Evolutionary conservation across 805 yeast genomes (phyloP).

Genomic region (Pichia ethanolica): DNA sequence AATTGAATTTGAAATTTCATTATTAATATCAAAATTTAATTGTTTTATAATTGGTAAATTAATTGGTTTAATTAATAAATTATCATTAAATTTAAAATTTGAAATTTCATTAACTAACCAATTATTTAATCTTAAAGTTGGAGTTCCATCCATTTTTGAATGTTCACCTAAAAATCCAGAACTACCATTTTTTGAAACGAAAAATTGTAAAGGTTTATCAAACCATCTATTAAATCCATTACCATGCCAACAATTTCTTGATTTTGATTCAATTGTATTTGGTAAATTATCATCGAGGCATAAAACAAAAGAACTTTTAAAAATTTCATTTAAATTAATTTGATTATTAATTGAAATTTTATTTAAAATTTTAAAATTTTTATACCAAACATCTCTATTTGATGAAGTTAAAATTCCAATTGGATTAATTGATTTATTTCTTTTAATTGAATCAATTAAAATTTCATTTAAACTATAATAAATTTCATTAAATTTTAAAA

Average conservation of each 20-base stretch:
- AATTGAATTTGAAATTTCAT: constrained; percentile 44
- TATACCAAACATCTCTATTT: constrained; percentile 77
- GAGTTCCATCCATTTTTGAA: constrained; percentile 97
- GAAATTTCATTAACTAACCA: constrained; percentile 45
- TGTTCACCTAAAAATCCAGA: constrained; percentile 96
- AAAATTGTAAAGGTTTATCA: constrained; percentile 86
- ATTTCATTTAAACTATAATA: constrained; percentile 55
- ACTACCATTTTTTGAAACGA: constrained; percentile 72
- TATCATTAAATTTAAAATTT: constrained; percentile 12
- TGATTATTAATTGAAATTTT: constrained; percentile 51
- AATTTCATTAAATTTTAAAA: constrained; percentile 40
- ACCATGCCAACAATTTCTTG: constrained; percentile 92
- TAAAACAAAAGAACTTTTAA: constrained; percentile 70
- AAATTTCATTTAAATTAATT: constrained; percentile 57
- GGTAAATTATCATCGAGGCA: constrained; percentile 73
- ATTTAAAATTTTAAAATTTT: constrained; percentile 48
- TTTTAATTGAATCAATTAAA: constrained; percentile 28
- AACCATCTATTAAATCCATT: constrained; percentile 87
- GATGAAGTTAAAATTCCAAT: constrained; percentile 76
- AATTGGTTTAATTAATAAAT: neutral
- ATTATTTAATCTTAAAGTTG: constrained; percentile 83
- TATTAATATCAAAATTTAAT: constrained; percentile 53
- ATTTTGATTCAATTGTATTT: constrained; percentile 71
- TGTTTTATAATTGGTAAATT: constrained; percentile 15
- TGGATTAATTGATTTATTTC: constrained; percentile 40